Evolutionary conservation across 2,329 filamentous ascomycete species (phyloP), one percentile per base, ranked within the genome.

Genomic region (Aspergillus felis): DNA sequence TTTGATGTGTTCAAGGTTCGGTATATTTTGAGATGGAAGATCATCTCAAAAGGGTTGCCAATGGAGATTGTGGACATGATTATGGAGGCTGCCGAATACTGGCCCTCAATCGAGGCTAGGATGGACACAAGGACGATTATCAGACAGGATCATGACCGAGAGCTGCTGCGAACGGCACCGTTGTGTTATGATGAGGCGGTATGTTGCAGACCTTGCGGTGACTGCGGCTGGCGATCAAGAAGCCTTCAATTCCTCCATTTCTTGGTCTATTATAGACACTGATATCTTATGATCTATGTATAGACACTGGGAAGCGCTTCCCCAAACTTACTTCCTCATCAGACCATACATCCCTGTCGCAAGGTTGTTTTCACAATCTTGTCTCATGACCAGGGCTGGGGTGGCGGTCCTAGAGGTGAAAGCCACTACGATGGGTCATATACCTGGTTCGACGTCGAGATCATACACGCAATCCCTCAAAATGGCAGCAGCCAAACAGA

Each of bases 61-160:
- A 57, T 61, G n/a, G 74, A 76, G 51, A 64, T 76, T 32, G 64
- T 75, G 27, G 74, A 76, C 64, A 61, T 73, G 59, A 76, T 76
- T 46, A 55, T 76, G 35, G 74, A 76, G 58, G 65, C 64, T 28
- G 74, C 74, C 1, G 74, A 73, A 53, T 72, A 73, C 53, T 73
- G 71, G 71, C 62, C 68, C 1, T 72, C 69, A 8, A 56, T 53
- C 3, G 63, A 66, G 52, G 48, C 56, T 17, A 53, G 28, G 4
- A 60, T 73, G 56, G 55, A 64, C 10, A 56, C 58, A 0, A 55
- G 58, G n/a, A 62, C 57, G n/a, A 51, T 61, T 2, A 65, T 75
- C 32, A 29, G 55, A 4, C 64, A 72, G 42, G 74, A 76, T 59
- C 55, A 61, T 6, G 74, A 76, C 57, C 66, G 66, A 20, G 70